These are phyloP conservation scores for Musa beccarii DNA, from an alignment of 176 grass and related monocot genomes.

Conservation along the genomic window DNA sequence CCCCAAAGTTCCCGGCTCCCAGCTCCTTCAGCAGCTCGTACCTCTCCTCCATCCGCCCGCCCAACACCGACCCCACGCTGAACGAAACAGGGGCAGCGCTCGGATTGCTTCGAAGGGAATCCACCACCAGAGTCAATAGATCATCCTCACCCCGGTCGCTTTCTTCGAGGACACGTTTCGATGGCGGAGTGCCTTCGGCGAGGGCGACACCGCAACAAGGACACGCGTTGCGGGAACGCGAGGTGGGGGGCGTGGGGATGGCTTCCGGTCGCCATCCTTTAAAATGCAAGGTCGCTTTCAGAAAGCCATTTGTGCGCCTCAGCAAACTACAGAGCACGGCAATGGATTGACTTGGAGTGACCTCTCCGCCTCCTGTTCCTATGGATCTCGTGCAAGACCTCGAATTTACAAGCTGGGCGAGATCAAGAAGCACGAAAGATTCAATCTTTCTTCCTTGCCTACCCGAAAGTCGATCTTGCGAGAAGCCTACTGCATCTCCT, in stretches of 20 bases:
- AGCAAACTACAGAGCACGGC: not conserved
- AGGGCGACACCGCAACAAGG: not conserved
- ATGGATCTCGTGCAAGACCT: too few relatives aligned
- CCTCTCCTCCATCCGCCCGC: conserved; percentile 54
- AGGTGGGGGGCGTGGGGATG: not conserved
- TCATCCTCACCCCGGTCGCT: not conserved
- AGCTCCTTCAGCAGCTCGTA: conserved; percentile 85
- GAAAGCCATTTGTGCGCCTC: not conserved
- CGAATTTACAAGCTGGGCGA: too few relatives aligned
- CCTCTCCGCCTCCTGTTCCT: too few relatives aligned
- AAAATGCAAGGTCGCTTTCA: not conserved
- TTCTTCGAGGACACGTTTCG: not conserved
- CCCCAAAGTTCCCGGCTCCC: conserved; percentile 81
- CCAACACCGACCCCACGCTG: not conserved
- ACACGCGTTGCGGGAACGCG: not conserved
- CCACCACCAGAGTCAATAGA: not conserved
- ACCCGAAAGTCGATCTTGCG: too few relatives aligned
- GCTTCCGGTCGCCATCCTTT: not conserved
- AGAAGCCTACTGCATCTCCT: too few relatives aligned
- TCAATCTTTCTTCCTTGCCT: too few relatives aligned
- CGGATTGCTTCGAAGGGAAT: not conserved
- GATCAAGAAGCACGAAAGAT: too few relatives aligned
- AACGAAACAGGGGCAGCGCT: not conserved
- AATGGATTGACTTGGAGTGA: too few relatives aligned
- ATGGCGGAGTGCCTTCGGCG: not conserved